Evolutionary conservation across 2,329 filamentous ascomycete species (phyloP).

Genomic region (Conoideocrella luteorostrata): DNA sequence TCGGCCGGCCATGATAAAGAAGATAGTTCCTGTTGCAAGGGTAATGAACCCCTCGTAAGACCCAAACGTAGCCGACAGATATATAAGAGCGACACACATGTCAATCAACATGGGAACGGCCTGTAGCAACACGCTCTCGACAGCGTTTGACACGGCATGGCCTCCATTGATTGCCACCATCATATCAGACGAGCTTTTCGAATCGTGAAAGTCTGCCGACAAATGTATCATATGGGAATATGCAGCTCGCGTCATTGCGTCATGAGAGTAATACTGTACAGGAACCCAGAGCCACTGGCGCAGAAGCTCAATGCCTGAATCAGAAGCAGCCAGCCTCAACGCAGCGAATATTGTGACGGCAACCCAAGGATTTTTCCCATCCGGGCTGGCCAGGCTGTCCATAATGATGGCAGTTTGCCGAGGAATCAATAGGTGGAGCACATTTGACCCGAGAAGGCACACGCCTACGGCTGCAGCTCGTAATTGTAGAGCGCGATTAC

Average conservation of each 20-base stretch:
- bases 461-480: conserved; percentile 60
- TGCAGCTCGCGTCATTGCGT: conserved; percentile 46
- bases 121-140: conserved; percentile 53
- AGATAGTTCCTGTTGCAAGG: conserved; percentile 49
- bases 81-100: conserved; percentile 51
- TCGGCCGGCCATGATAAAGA: conserved; percentile 46
- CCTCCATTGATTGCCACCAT: conserved; percentile 51
- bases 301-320: conserved; percentile 47
- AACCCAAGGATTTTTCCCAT: conserved; percentile 43
- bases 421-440: conserved; percentile 71
- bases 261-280: conserved; percentile 50
- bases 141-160: conserved; percentile 45
- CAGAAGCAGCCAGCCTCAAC: conserved; percentile 46
- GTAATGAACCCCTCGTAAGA: conserved; percentile 59
- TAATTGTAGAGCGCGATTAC: conserved; percentile 59
- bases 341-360: conserved; percentile 46
- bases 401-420: conserved; percentile 75
- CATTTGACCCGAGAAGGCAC: conserved; percentile 64
- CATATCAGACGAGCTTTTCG: conserved; percentile 53
- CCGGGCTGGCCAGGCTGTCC: conserved; percentile 47
- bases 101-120: conserved; percentile 56
- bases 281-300: conserved; percentile 52
- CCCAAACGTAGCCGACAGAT: conserved; percentile 52
- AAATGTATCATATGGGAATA: conserved; percentile 55
- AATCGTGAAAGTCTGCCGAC: conserved; percentile 56